Percentiles rank a stretch among this genome's conserved stretches.
Conservation (phyloP, 148 eudicot genomes). For the Suaeda aralocaspica region DNA sequence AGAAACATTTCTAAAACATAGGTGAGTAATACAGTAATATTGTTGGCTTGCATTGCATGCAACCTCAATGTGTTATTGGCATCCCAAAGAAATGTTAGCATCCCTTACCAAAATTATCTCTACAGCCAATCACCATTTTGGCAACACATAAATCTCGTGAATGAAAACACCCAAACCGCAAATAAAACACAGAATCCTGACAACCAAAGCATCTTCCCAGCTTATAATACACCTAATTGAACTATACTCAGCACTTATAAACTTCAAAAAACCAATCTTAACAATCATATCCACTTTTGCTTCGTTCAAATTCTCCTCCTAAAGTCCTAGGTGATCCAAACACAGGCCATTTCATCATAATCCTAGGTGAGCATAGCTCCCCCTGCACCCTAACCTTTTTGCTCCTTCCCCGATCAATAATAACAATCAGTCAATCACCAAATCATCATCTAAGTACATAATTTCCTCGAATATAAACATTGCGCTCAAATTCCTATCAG, state of each 20-base stretch:
- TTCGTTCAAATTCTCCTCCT: not conserved
- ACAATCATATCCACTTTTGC: not conserved
- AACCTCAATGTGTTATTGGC: not conserved
- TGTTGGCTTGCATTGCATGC: not conserved
- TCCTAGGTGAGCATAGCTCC: not conserved
- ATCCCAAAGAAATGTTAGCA: not conserved
- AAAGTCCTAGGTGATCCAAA: not conserved
- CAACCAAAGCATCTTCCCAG: no score
- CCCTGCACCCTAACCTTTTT: no score
- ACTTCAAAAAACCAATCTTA: not conserved
- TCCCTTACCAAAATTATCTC: not conserved
- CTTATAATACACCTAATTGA: not conserved
- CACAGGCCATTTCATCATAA: not conserved
- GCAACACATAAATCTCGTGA: not conserved
- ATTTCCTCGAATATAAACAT: not conserved
- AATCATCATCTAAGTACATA: not conserved
- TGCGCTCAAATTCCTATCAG: not conserved
- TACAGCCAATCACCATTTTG: not conserved
- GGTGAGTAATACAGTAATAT: no score
- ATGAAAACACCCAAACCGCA: not conserved
- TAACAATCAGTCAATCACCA: not conserved
- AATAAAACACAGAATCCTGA: no score
- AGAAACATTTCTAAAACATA: no score
- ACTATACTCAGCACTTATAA: not conserved
- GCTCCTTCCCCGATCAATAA: not conserved